Percentiles rank a stretch among this genome's conserved stretches.
phyloP scores from a whole-genome alignment of 495 filamentous ascomycete species.

The Xylaria sp. region DNA sequence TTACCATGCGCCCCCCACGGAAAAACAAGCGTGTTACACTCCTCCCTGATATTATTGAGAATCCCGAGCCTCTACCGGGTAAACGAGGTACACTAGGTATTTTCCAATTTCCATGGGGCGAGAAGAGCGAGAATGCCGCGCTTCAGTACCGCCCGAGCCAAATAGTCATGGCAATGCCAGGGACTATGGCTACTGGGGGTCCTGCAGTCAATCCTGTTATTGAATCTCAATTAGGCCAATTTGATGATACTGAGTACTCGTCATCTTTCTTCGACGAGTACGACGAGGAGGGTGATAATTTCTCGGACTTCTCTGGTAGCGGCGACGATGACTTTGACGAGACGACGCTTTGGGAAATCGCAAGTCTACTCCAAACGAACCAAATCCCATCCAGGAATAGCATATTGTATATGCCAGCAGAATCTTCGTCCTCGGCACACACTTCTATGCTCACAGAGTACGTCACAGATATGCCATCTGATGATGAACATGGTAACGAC shows the following conservation, averaged over 20 bases:
- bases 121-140: slow-evolving; percentile 58
- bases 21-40: slow-evolving; percentile 59
- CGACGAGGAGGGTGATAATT: slow-evolving; percentile 47
- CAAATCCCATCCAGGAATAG: slow-evolving; percentile 54
- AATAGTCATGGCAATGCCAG: slow-evolving; percentile 53
- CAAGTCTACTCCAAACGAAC: slow-evolving; percentile 56
- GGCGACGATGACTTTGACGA: slow-evolving; percentile 61
- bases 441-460: slow-evolving; percentile 36
- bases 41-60: slow-evolving; percentile 64
- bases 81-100: slow-evolving; percentile 60
- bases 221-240: slow-evolving; percentile 44
- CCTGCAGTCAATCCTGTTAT: slow-evolving; percentile 36
- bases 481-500: slow-evolving; percentile 43
- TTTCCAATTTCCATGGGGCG: slow-evolving; percentile 66
- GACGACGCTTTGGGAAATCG: slow-evolving; percentile 64
- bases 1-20: slow-evolving; percentile 55
- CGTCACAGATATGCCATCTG: slow-evolving; percentile 39
- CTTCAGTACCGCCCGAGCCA: slow-evolving; percentile 42
- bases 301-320: slow-evolving; percentile 36
- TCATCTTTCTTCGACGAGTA: slow-evolving; percentile 62
- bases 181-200: slow-evolving; percentile 55
- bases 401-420: slow-evolving; percentile 42
- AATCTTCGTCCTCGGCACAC: slow-evolving; percentile 24
- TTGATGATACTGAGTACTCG: slow-evolving; percentile 44
- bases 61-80: slow-evolving; percentile 58